Percentiles rank a stretch among this genome's conserved stretches.
Evolutionary conservation across 2,329 filamentous ascomycete genomes (phyloP).

Genomic region (Zalaria obscura): DNA sequence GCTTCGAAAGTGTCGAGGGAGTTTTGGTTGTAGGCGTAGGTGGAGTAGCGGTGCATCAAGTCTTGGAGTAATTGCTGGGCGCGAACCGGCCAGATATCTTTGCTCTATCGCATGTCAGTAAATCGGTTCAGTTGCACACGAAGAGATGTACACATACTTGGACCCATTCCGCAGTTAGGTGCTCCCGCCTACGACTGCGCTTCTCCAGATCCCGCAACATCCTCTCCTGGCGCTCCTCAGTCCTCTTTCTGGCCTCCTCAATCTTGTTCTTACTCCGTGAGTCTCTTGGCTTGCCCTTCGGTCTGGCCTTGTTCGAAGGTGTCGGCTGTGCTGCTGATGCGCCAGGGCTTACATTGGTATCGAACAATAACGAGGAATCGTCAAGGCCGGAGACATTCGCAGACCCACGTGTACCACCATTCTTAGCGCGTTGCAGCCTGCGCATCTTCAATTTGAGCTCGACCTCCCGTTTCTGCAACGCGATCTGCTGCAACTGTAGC

Average conservation of each 20-base stretch:
- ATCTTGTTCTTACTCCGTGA: slow-evolving; percentile 23
- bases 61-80: slow-evolving; percentile 19
- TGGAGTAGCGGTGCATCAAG: slow-evolving; percentile 21
- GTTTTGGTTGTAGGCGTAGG: slow-evolving; percentile 17
- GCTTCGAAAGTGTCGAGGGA: slow-evolving; percentile 17
- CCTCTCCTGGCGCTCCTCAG: slow-evolving; percentile 20
- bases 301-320: neutral
- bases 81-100: slow-evolving; percentile 22
- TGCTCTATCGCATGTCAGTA: slow-evolving; percentile 11
- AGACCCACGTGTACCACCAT: slow-evolving; percentile 6
- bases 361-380: neutral
- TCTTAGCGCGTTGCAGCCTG: slow-evolving; percentile 15
- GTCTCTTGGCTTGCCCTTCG: slow-evolving; percentile 14
- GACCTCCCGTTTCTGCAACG: slow-evolving; percentile 20
- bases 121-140: neutral
- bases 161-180: slow-evolving; percentile 22
- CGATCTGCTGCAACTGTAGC: slow-evolving; percentile 20
- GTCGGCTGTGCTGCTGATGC: neutral
- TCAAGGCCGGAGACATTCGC: neutral
- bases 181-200: slow-evolving; percentile 19
- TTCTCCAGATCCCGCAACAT: slow-evolving; percentile 22
- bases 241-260: slow-evolving; percentile 20
- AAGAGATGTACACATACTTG: neutral
- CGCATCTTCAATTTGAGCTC: slow-evolving; percentile 22
- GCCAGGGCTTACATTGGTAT: neutral